Conservation (phyloP, 2,329 filamentous ascomycete genomes). For the Ophioceras dolichostomum region DNA sequence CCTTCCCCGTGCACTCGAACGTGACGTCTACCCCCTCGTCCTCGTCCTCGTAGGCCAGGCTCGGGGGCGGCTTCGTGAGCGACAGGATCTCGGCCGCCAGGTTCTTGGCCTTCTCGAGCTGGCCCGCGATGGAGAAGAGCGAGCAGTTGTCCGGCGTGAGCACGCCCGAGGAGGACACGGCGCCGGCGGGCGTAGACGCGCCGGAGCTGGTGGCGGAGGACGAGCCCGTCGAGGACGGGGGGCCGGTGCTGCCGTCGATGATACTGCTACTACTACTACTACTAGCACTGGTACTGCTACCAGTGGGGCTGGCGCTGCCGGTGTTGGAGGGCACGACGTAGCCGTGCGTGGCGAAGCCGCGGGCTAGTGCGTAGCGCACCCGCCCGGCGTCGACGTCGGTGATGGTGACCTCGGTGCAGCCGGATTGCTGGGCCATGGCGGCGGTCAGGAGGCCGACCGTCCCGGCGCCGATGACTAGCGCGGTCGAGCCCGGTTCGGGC, state of each 20-base stretch:
- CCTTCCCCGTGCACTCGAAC: slow-evolving; percentile 69
- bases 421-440: slow-evolving; percentile 48
- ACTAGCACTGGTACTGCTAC: no score
- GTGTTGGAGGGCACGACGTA: slow-evolving; percentile 36
- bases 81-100: slow-evolving; percentile 37
- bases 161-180: slow-evolving; percentile 18
- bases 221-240: slow-evolving; percentile 19
- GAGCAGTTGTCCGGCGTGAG: slow-evolving; percentile 33
- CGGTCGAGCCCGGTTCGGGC: slow-evolving; percentile 38
- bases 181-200: slow-evolving; percentile 28
- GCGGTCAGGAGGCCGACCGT: slow-evolving; percentile 50
- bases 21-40: slow-evolving; percentile 56
- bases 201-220: slow-evolving; percentile 21
- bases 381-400: slow-evolving; percentile 48
- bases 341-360: slow-evolving; percentile 48
- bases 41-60: slow-evolving; percentile 33
- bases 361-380: slow-evolving; percentile 44
- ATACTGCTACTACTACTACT: no score
- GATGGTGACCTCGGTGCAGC: slow-evolving; percentile 46
- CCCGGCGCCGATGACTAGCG: slow-evolving; percentile 50
- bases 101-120: slow-evolving; percentile 36
- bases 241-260: slow-evolving; percentile 25
- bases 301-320: slow-evolving; percentile 29
- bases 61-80: slow-evolving; percentile 17
- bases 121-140: slow-evolving; percentile 31